Evolutionary conservation across 2,329 filamentous ascomycete genomes (phyloP), one percentile per base, ranked within the genome.

Genomic region (Elsinoe fawcettii): DNA sequence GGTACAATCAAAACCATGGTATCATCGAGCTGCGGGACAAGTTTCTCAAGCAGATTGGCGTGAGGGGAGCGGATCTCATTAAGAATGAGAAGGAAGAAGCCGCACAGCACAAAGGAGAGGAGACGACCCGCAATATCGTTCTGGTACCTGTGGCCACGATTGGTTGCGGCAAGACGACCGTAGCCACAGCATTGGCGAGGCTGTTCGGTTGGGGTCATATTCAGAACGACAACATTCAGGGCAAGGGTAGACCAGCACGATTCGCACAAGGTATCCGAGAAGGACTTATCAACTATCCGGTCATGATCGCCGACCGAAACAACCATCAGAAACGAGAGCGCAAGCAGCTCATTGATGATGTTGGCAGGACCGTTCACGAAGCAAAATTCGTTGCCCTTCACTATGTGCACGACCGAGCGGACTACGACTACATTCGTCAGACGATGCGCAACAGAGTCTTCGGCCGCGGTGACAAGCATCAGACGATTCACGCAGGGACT

Each of bases 211-310:
- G 91, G 88, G 92, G 90, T 14, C 90, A 96, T 68, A 78, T 96
- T 51, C 93, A 99, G 68, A 99, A 99, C 69, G 93, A 99, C 74
- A 95, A 99, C 68, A 93, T 99, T 59, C 83, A 84, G 55, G 89
- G 85, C 61, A 86, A 87, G 69, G 80, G 76, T 63, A 87, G 92
- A 34, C 87, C 90, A 2, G 82, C 86, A 61, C 81, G 83, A 56
- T 97, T 99, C 69, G 87, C 86, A 0, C 79, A 83, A 53, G 82
- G 82, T 34, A 78, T 95, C 37, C 78, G 86, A 54, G 79, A 84
- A 22, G 71, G 82, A 56, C 77, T 96, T 30, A 74, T 80, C 20
- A 75, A 80, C 0, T 76, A 84, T 46, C 79, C 84, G 0, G 92
- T 85, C 1, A 90, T 96, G 56, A 83, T 95, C 66, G 90, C 93